These are phyloP conservation scores for Malbranchea cinnamomea DNA, from an alignment of 2,329 filamentous ascomycete genomes.

Conservation along the genomic window DNA sequence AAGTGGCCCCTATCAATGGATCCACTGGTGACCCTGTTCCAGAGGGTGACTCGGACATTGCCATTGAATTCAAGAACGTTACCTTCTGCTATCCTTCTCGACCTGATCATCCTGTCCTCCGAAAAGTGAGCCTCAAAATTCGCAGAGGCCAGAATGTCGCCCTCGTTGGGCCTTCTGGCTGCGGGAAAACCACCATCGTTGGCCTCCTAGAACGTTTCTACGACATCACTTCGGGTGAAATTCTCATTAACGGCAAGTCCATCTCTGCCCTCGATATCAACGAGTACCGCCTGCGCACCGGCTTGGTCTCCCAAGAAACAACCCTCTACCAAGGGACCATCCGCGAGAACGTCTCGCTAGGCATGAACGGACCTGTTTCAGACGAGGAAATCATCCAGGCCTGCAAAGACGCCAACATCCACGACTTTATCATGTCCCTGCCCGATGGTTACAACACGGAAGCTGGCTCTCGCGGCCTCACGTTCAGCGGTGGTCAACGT, in stretches of 20 bases:
- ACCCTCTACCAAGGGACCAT: constrained; percentile 56
- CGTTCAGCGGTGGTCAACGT: constrained; percentile 24
- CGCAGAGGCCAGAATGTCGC: constrained; percentile 37
- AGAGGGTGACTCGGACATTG: constrained; percentile 25
- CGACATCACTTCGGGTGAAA: constrained; percentile 46
- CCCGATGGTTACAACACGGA: constrained; percentile 23
- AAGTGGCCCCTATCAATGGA: constrained; percentile 28
- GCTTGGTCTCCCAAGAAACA: constrained; percentile 61
- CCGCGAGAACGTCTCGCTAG: constrained; percentile 54
- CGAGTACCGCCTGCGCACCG: constrained; percentile 48
- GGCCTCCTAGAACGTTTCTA: constrained; percentile 51
- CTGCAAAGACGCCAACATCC: constrained; percentile 22
- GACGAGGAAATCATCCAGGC: constrained; percentile 20
- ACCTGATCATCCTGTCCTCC: constrained; percentile 15
- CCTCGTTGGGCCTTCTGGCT: constrained; percentile 42
- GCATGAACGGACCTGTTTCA: constrained; percentile 18
- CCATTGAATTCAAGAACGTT: constrained; percentile 31
- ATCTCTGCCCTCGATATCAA: constrained; percentile 45
- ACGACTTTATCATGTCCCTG: constrained; percentile 24
- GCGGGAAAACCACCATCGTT: constrained; percentile 54
- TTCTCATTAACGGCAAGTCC: constrained; percentile 48
- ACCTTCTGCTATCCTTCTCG: constrained; percentile 21
- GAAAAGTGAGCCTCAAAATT: constrained; percentile 22
- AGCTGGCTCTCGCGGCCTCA: constrained; percentile 20
- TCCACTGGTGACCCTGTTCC: constrained; percentile 10